Evolutionary conservation across 2,329 filamentous ascomycete genomes (phyloP).

Genomic region (Blastomyces percursus): DNA sequence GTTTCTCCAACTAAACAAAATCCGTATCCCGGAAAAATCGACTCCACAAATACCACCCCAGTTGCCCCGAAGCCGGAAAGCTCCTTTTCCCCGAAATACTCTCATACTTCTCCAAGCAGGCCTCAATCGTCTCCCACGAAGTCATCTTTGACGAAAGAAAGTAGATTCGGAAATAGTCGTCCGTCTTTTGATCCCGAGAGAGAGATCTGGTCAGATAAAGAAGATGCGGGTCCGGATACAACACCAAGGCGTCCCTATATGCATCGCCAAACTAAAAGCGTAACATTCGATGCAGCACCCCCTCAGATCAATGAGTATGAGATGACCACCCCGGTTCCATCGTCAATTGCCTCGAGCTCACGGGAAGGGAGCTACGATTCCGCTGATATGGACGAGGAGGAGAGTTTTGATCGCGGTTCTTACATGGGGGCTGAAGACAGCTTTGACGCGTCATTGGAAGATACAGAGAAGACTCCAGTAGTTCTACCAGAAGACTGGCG

Average conservation of each 20-base stretch:
- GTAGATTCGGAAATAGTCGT: slow-evolving; percentile 49
- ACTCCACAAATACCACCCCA: neutral
- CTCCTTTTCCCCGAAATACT: neutral
- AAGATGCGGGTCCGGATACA: slow-evolving; percentile 49
- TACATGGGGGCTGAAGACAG: slow-evolving; percentile 65
- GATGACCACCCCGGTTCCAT: slow-evolving; percentile 94
- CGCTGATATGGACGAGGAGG: slow-evolving; percentile 55
- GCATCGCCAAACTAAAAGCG: slow-evolving; percentile 85
- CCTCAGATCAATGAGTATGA: slow-evolving; percentile 97
- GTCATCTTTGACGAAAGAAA: slow-evolving; percentile 65
- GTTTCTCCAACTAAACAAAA: neutral
- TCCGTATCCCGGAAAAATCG: neutral
- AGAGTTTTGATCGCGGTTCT: slow-evolving; percentile 50
- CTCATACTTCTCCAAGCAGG: slow-evolving; percentile 46
- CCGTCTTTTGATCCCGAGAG: slow-evolving; percentile 55
- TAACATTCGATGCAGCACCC: slow-evolving; percentile 89
- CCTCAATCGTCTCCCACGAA: slow-evolving; percentile 70
- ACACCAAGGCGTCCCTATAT: slow-evolving; percentile 56
- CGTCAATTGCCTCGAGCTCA: slow-evolving; percentile 77
- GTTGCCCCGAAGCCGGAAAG: slow-evolving; percentile 5
- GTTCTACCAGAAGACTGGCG: slow-evolving; percentile 97
- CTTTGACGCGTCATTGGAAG: slow-evolving; percentile 90
- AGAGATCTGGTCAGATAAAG: slow-evolving; percentile 56
- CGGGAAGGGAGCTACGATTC: slow-evolving; percentile 90
- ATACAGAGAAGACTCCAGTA: slow-evolving; percentile 93